Evolutionary conservation across 1,284 basidiomycete species (phyloP).

Genomic region (Apiotrichum siamense): DNA sequence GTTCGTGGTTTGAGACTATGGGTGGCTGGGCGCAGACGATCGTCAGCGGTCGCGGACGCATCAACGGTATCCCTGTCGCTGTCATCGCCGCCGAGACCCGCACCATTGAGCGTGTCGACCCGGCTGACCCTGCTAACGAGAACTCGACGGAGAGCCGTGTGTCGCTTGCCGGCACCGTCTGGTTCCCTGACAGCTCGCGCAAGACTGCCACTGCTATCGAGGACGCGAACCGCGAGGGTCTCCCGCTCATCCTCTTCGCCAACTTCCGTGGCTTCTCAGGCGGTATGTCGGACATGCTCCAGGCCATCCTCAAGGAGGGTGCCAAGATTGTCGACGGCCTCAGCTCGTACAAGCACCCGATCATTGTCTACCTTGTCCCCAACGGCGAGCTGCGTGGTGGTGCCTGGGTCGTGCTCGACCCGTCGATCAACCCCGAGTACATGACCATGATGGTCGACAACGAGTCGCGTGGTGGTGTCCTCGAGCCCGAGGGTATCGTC

Average conservation of each 20-base stretch:
- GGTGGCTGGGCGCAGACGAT: slow-evolving; percentile 98
- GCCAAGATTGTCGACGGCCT: slow-evolving; percentile 98
- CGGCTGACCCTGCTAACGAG: slow-evolving; percentile 98
- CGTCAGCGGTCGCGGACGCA: slow-evolving; percentile 81
- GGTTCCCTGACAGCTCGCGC: slow-evolving; percentile 99
- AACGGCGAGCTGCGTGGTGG: slow-evolving; percentile 98
- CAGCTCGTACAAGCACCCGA: slow-evolving; percentile 94
- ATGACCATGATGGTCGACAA: slow-evolving; percentile 99
- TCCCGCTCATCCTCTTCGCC: slow-evolving; percentile 97
- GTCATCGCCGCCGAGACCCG: slow-evolving; percentile 88
- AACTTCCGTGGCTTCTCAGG: slow-evolving; percentile 99
- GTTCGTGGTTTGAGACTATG: slow-evolving; percentile 62
- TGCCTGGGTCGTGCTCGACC: slow-evolving; percentile 98
- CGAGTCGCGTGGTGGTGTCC: slow-evolving; percentile 90
- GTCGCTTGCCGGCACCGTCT: slow-evolving; percentile 98
- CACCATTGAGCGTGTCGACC: slow-evolving; percentile 92
- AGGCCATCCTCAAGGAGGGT: slow-evolving; percentile 88
- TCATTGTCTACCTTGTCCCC: slow-evolving; percentile 97
- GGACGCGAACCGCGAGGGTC: slow-evolving; percentile 94
- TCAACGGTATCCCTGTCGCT: slow-evolving; percentile 95
- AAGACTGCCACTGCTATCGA: slow-evolving; percentile 99
- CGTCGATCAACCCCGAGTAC: slow-evolving; percentile 89
- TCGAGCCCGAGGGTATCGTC: slow-evolving; percentile 95
- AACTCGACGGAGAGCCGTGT: slow-evolving; percentile 95
- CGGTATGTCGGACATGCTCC: slow-evolving; percentile 62